Base-by-base conservation (phyloP, 768 basidiomycete genomes). In the Tulasnella sp. region DNA sequence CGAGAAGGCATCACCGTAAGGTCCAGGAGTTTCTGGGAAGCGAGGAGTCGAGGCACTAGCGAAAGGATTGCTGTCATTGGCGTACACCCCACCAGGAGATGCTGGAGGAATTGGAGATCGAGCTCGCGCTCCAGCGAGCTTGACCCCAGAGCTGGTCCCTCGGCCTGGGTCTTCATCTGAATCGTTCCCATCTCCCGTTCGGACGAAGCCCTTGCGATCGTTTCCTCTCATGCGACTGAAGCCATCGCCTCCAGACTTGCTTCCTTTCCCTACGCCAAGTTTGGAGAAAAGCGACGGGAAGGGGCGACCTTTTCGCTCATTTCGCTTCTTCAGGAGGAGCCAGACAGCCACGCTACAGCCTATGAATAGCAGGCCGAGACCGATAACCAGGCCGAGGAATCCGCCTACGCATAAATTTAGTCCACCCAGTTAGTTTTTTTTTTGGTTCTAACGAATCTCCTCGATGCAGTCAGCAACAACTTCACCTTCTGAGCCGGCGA, bases 361-460 rank as follows among this genome's bases (percentile, higher is more conserved):
- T 58, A 78, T 78, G 77, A 78, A 78, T 58, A 78, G 77, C 77
- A 78, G 22, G 22, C 77, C 77, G 54, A 78, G 77, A 40, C 77
- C 77, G 2, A 78, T 64, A 41, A 78, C 58, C 5, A 78, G 24
- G 31, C 77, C 77, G 37, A 78, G 50, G 77, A 78, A 78, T 28
- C 77, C 77, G 20, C 77, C 77, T 78, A n/a, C 14, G 8, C 9
- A 40, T 60, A 41, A 42, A 41, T 16, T n/a, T 34, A 46, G 60
- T 14, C 37, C 46, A 58, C 7, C 28, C 20, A 11, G 8, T 58
- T 42, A 78, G 41, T 4, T 24, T 31, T 77, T 50, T 28, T 24
- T 31, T 77, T 50, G 14, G 46, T 48, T 28, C 11, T 16, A 50
- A 40, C 48, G 31, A 46, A 12, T 11, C 46, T 18, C 14, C 34